Evolutionary conservation across 225 moss, liverwort and hornwort species (phyloP).

Genomic region (Thuidium tamariscinum): DNA sequence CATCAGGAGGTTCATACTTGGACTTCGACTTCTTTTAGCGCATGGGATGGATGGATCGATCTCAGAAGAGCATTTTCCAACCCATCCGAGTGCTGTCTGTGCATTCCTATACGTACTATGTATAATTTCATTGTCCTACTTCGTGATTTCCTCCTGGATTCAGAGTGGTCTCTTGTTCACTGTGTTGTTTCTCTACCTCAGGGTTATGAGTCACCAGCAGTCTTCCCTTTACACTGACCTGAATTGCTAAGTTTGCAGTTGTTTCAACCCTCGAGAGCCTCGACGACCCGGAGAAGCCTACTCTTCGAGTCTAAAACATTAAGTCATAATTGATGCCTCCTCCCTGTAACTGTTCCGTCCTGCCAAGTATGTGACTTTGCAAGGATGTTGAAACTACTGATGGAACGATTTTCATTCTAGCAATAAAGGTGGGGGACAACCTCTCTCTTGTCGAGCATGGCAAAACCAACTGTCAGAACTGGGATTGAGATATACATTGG

Average conservation of each 20-base stretch:
- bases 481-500: not conserved
- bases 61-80: constrained; percentile 28
- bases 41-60: constrained; percentile 19
- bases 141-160: not conserved
- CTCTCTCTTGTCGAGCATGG: not conserved
- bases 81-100: constrained; percentile 22
- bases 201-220: not conserved
- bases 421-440: not conserved
- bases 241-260: not conserved
- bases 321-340: not conserved
- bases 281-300: not conserved
- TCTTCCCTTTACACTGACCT: not conserved
- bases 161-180: not conserved
- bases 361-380: not conserved
- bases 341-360: not conserved
- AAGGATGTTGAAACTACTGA: not conserved
- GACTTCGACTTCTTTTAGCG: constrained; percentile 62
- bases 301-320: not conserved
- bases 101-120: constrained; percentile 26
- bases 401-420: not conserved
- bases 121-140: constrained; percentile 24
- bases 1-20: constrained; percentile 52
- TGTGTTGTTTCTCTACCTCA: not conserved
- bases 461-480: not conserved
- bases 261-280: not conserved